Conservation (phyloP, 148 eudicot species). For the Arbutus unedo region DNA sequence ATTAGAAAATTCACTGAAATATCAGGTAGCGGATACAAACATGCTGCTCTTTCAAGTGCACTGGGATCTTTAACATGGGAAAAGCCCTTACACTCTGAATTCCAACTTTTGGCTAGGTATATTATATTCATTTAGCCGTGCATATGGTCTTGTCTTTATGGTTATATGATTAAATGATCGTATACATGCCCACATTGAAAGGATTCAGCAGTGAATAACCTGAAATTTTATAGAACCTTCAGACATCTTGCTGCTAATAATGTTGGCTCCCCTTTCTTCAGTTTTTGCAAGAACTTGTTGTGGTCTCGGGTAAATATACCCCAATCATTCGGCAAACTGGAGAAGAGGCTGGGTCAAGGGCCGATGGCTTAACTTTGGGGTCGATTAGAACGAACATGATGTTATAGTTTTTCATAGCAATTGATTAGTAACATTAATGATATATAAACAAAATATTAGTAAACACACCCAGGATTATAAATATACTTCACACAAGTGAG, state of each 20-base stretch:
- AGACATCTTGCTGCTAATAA: neutral
- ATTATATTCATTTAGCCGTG: slow-evolving; percentile 3
- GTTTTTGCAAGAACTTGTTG: neutral
- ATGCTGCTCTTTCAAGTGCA: slow-evolving; percentile 82
- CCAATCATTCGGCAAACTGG: neutral
- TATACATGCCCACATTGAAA: neutral
- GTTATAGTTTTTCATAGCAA: no score
- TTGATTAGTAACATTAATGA: no score
- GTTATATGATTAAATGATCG: neutral
- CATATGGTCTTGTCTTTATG: neutral
- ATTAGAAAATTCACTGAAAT: slow-evolving; percentile 67
- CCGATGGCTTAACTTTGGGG: neutral
- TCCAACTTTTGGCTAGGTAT: slow-evolving; percentile 75
- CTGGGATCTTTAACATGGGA: slow-evolving; percentile 86
- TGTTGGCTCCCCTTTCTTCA: neutral
- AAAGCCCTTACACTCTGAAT: slow-evolving; percentile 67
- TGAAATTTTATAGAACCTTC: neutral
- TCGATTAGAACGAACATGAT: neutral
- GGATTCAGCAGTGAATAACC: neutral
- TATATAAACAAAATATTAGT: no score
- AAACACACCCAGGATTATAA: neutral
- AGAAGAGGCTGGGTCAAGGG: neutral
- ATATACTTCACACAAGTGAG: neutral
- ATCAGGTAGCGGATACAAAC: slow-evolving; percentile 54
- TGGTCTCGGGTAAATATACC: neutral